Conservation (phyloP, 2,329 filamentous ascomycete species). For the Beauveria asiatica region DNA sequence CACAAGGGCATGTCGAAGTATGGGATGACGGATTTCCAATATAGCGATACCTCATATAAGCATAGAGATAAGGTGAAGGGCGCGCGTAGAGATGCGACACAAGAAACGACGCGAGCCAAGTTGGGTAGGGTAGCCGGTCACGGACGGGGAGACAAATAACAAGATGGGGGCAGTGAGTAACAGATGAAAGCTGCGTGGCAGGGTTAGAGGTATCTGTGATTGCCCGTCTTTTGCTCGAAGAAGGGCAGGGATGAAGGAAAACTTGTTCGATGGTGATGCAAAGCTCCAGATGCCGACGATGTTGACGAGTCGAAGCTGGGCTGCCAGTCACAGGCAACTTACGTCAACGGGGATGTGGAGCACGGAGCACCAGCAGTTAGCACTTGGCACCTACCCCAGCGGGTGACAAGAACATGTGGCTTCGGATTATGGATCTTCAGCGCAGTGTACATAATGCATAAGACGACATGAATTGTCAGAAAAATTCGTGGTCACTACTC, state of each 20-base stretch:
- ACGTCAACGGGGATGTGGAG: conserved; percentile 8
- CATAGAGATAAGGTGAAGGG: neutral
- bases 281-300: neutral
- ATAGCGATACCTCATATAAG: neutral
- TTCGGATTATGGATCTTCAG: too few species aligned
- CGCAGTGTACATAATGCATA: too few species aligned
- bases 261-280: neutral
- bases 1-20: neutral
- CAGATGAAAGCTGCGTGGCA: neutral
- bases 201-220: too few species aligned
- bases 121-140: neutral
- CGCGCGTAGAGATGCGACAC: neutral
- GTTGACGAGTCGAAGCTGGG: conserved; percentile 1
- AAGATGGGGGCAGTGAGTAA: neutral
- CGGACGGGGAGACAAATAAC: neutral
- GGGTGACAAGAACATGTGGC: too few species aligned
- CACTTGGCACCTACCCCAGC: neutral
- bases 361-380: neutral
- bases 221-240: neutral
- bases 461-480: too few species aligned
- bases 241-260: neutral
- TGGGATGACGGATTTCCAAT: neutral
- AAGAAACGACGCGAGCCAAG: neutral
- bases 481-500: too few species aligned
- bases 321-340: neutral